A percentile compares a stretch with the other conserved stretches of the same genome.
Conservation (phyloP, 192 early-diverging fungal genomes). For the Entomortierella parvispora region DNA sequence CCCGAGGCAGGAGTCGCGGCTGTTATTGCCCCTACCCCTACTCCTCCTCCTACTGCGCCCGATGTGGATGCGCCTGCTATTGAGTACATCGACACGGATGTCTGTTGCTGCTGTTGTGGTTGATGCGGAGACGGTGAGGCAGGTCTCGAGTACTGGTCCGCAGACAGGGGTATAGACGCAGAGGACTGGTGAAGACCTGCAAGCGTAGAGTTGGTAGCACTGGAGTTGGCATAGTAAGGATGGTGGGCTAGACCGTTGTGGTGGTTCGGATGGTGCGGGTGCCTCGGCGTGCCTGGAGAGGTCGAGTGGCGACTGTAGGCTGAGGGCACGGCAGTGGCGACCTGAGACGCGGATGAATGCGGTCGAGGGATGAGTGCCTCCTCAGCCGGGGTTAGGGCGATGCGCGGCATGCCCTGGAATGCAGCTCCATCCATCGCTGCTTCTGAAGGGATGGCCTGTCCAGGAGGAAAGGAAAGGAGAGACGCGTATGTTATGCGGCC, state of each 20-base stretch:
- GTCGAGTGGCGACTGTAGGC: slow-evolving; percentile 20
- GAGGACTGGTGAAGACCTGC: slow-evolving; percentile 7
- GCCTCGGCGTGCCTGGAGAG: slow-evolving; percentile 1
- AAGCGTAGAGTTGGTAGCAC: slow-evolving; percentile 5
- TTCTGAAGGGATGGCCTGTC: background rate
- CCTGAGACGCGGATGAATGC: slow-evolving; percentile 38
- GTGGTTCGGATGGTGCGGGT: slow-evolving; percentile 17
- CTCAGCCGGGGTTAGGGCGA: slow-evolving; percentile 47
- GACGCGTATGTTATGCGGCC: background rate
- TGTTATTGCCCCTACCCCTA: slow-evolving; percentile 3
- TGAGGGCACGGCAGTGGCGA: slow-evolving; percentile 32
- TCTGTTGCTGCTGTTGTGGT: slow-evolving; percentile 4
- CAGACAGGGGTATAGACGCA: slow-evolving; percentile 16
- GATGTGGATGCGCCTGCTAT: background rate
- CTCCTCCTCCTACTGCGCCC: too few species aligned
- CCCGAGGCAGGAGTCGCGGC: background rate
- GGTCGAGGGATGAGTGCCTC: slow-evolving; percentile 42
- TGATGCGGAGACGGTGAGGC: slow-evolving; percentile 18
- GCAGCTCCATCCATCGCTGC: slow-evolving; percentile 39
- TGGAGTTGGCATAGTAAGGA: slow-evolving; percentile 21
- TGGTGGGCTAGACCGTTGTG: slow-evolving; percentile 22
- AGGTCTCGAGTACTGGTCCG: slow-evolving; percentile 23
- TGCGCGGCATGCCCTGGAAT: slow-evolving; percentile 52
- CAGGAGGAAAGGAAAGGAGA: background rate
- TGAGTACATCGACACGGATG: background rate